phyloP scores from a whole-genome alignment of 768 basidiomycete species.

The Hericium alpestre region DNA sequence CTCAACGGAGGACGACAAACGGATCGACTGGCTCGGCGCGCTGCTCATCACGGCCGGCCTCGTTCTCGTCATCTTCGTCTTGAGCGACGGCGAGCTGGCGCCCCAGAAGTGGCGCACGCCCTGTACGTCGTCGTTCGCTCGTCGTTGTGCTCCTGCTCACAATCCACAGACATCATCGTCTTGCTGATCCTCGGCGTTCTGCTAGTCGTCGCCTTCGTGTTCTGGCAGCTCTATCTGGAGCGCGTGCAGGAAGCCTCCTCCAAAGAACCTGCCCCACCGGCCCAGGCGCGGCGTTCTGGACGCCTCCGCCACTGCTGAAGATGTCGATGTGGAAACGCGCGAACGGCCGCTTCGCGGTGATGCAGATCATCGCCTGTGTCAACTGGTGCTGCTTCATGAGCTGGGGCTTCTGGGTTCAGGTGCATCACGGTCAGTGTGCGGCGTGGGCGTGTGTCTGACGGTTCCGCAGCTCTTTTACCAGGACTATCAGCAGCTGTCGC shows the following conservation, averaged over 20 bases:
- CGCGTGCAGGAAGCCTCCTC: slow-evolving; percentile 11
- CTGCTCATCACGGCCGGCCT: slow-evolving; percentile 53
- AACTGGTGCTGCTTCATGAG: slow-evolving; percentile 49
- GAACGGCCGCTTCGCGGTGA: slow-evolving; percentile 48
- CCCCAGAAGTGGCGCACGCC: slow-evolving; percentile 49
- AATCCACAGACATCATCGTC: slow-evolving; percentile 54
- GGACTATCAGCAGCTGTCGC: slow-evolving; percentile 40
- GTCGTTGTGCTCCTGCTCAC: background rate
- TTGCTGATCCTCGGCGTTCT: slow-evolving; percentile 53
- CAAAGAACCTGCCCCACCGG: background rate
- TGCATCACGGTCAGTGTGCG: background rate
- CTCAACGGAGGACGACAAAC: slow-evolving; percentile 21
- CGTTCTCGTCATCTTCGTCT: slow-evolving; percentile 60
- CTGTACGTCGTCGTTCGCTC: slow-evolving; percentile 27
- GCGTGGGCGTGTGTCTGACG: too few species aligned
- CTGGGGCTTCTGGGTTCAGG: slow-evolving; percentile 42
- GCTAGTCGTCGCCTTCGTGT: slow-evolving; percentile 43
- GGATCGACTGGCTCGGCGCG: slow-evolving; percentile 74
- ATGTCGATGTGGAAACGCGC: slow-evolving; percentile 52
- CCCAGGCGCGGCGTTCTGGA: slow-evolving; percentile 16
- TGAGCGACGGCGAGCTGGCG: slow-evolving; percentile 56
- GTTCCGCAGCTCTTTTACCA: slow-evolving; percentile 56
- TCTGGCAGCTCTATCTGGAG: slow-evolving; percentile 61
- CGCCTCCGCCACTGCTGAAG: slow-evolving; percentile 56
- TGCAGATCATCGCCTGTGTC: slow-evolving; percentile 51